phyloP scores from a whole-genome alignment of 371 early-diverging fungal species.

The Haplosporangium sp. region DNA sequence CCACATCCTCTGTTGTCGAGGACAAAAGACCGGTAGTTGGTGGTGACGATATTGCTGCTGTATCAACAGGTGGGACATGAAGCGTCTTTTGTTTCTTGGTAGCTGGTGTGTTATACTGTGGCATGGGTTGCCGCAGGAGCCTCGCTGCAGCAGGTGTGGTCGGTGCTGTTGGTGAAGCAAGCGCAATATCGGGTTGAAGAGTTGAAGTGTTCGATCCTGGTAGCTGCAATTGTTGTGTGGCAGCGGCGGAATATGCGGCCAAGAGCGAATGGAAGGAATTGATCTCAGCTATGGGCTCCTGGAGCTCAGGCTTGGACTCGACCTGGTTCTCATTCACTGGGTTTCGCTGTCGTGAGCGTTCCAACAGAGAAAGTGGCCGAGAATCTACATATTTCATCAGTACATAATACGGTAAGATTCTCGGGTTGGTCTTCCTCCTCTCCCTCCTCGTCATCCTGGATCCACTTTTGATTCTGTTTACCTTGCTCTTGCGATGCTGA shows the following conservation, averaged over 20 bases:
- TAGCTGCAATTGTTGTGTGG: constrained; percentile 18
- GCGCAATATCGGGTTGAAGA: constrained; percentile 10
- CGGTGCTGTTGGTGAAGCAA: constrained; percentile 21
- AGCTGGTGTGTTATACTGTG: constrained; percentile 21
- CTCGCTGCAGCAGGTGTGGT: constrained; percentile 49
- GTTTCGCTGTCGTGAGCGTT: constrained; percentile 48
- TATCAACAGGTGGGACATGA: not conserved
- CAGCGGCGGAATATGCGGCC: constrained; percentile 27
- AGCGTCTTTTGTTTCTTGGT: constrained; percentile 10
- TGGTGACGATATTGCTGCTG: not conserved
- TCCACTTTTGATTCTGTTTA: no score
- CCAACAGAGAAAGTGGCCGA: constrained; percentile 41
- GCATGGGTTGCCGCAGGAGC: constrained; percentile 38
- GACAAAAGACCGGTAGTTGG: not conserved
- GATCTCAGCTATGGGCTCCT: constrained; percentile 32
- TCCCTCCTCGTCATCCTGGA: no score
- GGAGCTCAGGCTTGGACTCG: constrained; percentile 11
- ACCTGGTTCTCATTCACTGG: constrained; percentile 17
- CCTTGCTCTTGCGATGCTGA: constrained; percentile 4
- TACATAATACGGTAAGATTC: not conserved
- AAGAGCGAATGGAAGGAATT: constrained; percentile 37
- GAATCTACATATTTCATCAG: constrained; percentile 3
- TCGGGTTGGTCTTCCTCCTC: not conserved
- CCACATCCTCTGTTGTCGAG: not conserved
- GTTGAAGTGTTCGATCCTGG: constrained; percentile 3